Evolutionary conservation across 495 filamentous ascomycete genomes (phyloP), one percentile per base, ranked within the genome.

Genomic region (Elasticomyces elasticus): DNA sequence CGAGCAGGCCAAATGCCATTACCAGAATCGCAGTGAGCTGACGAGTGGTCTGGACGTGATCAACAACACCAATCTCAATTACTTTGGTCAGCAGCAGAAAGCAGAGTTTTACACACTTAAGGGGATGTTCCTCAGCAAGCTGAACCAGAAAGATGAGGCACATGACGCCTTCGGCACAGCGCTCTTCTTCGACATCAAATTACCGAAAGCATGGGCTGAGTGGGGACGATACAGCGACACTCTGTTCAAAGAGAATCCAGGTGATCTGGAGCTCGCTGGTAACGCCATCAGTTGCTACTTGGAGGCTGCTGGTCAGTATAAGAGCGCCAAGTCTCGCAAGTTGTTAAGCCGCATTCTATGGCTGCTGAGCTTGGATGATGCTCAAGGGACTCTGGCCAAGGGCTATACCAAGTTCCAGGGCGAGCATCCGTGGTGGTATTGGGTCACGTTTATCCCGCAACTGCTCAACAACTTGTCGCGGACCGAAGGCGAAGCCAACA

Each of bases 91-190:
- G 6, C 83, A 89, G 63, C 94, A 99, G 66, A 97, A 96, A 69
- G 94, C 94, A 5, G 94, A 99, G 65, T 99, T 99, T 70, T 97
- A 94, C 71, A 99, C 90, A 0, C 77, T 99, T 42, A 99, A 99
- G 74, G 94, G 94, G 44, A 99, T 99, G 94, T 99, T 99, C 75
- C 74, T 96, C 15, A 90, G 90, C 52, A 97, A 95, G 69, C 77
- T 97, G 7, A 79, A 81, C 42, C 82, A 94, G 56, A 86, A 87
- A 62, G 82, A 85, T 13, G 94, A 97, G 51, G 89, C 92, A 5
- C 87, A 95, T 61, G 84, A 86, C 52, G 92, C 94, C 4, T 99
- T 92, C 66, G 91, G 94, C 37, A 87, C 87, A 37, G 94, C 94
- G 1, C 72, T 99, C 22, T 95, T 88, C 69, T 95, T 91, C 58